Evolutionary conservation across 208 protist species (phyloP), one percentile per base, ranked within the genome.

Genomic region (Novymonas esmeraldas): DNA sequence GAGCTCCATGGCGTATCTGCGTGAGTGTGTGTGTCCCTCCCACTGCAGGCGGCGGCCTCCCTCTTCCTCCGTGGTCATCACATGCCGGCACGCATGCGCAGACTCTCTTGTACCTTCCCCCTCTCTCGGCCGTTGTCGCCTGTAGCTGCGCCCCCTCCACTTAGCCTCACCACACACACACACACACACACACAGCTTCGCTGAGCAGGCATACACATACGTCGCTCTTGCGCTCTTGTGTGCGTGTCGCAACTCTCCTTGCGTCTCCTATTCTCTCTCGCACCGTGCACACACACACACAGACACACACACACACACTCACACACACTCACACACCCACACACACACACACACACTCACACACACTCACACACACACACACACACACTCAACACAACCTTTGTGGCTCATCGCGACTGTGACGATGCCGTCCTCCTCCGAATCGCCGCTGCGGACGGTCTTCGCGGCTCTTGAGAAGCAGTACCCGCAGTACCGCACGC

Each of bases 391-490:
- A 29, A 11, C 6, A 42, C 24, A 11, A 20, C 0, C 29, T 29
- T 48, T 61, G 1, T 6, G 22, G 26, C 26, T n/a, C 31, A 6
- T 22, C 2, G 1, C 22, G 18, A 20, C 22, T 39, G 9, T 36
- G 28, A 22, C 31, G 34, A 66, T 56, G 44, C 29, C 64, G 39
- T 48, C 48, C 18, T 54, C 31, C 41, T 6, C 9, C 18, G 44
- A 64, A 42, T 65, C 59, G 0, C 78, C 58, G 58, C 61, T 85
- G 57, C 36, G 56, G 4, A 58, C 68, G 51, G 70, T 90, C 52
- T 83, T 90, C 49, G 41, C n/a, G 18, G 38, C 64, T 0, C 54
- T 87, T 22, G 66, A 78, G 59, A 69, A 79, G 41, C 84, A 79
- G 55, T 89, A 82, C 59, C 86, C 82, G 22, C 41, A 77, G 39